Base-by-base conservation (phyloP, 2,329 filamentous ascomycete genomes). In the Parastagonospora nodorum region DNA sequence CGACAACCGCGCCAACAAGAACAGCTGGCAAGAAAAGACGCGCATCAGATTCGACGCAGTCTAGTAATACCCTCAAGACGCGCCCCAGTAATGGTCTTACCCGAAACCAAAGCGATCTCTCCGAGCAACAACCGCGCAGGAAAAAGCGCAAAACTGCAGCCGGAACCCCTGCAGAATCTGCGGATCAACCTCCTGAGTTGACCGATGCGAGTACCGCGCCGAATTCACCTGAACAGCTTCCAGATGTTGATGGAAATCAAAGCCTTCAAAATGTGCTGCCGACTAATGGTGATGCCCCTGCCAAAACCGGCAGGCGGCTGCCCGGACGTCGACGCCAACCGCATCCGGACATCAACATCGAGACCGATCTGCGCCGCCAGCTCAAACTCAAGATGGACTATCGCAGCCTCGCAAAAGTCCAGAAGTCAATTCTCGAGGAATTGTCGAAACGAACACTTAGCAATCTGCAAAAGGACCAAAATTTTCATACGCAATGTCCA, bases 361-460 rank as follows among this genome's bases (percentile, higher is more conserved):
- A 81, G 62, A 72, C 74, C 12, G 73, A 77, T 48, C 67, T 81
- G 57, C 74, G 78, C 44, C 84, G 88, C 47, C 84, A 87, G 67
- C 80, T 87, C 58, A 82, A 88, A 60, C 77, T 90, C 61, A 87
- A 87, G 70, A 83, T 84, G 48, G 79, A 79, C 19, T 90, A 84
- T 71, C 80, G 84, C n/a, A 77, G 81, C 50, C 81, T 90, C 44
- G 80, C 84, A 51, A 81, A 83, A 60, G 78, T 82, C 28, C 73
- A 88, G 61, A 89, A 88, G 69, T 82, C 83, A 12, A 80, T 85
- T 8, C 76, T 89, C 11, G 84, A 85, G 51, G 86, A 89, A 64
- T 77, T 90, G 15, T 85, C 85, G 14, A 82, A 84, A 45, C 80
- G 84, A 30, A 81, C 77, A 44, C 73, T 87, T 50, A 82, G 84